Evolutionary conservation across 2,329 filamentous ascomycete genomes (phyloP), one percentile per base, ranked within the genome.

Genomic region (Diaporthe citri): DNA sequence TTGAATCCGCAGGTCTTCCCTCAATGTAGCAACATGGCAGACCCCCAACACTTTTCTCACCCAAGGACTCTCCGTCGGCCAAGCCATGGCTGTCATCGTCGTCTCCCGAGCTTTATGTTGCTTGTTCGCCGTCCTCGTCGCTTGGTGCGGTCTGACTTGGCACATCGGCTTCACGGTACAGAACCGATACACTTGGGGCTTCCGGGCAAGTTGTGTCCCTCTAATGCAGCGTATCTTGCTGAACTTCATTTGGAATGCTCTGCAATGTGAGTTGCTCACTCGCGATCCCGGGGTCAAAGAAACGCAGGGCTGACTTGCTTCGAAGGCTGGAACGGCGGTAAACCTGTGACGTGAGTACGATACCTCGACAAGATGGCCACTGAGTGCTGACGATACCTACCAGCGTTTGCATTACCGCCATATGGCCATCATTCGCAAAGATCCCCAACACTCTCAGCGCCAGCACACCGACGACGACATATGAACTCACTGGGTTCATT

Each of bases 101-200:
- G 71, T 88, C 7, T 84, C 84, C 12, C 82, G 85, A 7, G 75
- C 86, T 0, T 78, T 88, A 10, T 84, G 87, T 69, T 82, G 82
- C 3, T 59, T 84, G 8, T 88, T 88, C 76, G 83, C 86, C 0
- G 82, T 82, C 13, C 76, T 87, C 12, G 84, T 88, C 28, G 86
- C 85, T 9, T 87, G 86, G 85, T 85, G 84, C 31, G 87, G 87
- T 17, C 72, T 88, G 7, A 83, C 83, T 51, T 88, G 86, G 86
- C 87, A 89, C 77, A 85, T 89, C 73, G 87, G 87, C 71, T 86
- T 88, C 77, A 88, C 86, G 0, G 81, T 88, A 13, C 86, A 88
- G 78, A 88, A 87, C 76, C 82, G 87, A 10, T 88, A 83, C 76
- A 85, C 85, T 10, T 89, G 87, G 87, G 87, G 87, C 5, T 79